Evolutionary conservation across 148 eudicot genomes (phyloP), one percentile per base, ranked within the genome.

Genomic region (Rhododendron ovatum): DNA sequence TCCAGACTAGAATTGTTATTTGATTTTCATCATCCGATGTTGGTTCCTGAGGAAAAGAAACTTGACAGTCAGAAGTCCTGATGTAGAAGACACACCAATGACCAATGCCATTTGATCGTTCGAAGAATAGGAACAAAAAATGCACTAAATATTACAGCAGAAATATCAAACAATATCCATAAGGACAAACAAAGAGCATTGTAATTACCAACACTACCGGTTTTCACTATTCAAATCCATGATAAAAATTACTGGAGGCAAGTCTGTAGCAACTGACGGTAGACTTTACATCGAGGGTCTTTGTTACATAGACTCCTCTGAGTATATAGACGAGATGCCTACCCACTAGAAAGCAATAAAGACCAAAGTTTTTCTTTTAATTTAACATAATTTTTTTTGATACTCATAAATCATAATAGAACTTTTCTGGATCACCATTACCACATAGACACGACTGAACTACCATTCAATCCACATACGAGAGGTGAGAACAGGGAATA

Each of bases 11-110:
- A 85, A 97, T 96, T 28, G 90, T 97, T 5, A 93, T 90, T 28
- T 93, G 93, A 90, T 93, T 93, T 73, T 93, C 98, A 86, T 93
- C 93, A 88, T 92, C 93, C 69, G 88, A 28, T 76, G 94, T 76
- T 81, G 98, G 99, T 89, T 94, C 99, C 80, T 88, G 90, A 6
- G 99, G 98, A 88, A 96, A 95, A 78, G 98, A 96, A 81, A 96
- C 94, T 89, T 51, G 55, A 51, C 28, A 47, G 9, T 59, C 65
- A 59, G 24, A 59, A 59, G 4, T 20, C 63, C 17, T 18, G 63
- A 57, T 20, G 63, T 57, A 57, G 63, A 57, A 20, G 55, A 12
- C 10, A 20, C 63, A 57, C 63, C 10, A 41, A 41, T 41, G 45
- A 41, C 45, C 45, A 59, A 59, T 59, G 22, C 65, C 24, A 22